Evolutionary conservation across 768 basidiomycete genomes (phyloP).

Genomic region (Amanita exitialis): DNA sequence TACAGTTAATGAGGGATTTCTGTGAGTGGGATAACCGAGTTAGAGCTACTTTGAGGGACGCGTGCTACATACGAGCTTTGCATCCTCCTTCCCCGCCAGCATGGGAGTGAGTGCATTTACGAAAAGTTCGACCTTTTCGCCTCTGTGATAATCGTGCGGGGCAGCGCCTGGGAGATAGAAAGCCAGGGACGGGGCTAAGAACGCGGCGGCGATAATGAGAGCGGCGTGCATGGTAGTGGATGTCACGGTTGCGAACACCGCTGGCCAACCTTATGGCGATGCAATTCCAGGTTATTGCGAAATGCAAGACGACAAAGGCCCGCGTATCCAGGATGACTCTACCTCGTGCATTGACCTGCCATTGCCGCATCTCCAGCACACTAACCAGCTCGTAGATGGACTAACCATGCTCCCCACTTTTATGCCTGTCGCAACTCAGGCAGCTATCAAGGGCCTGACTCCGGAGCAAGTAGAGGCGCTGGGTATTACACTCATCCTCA

Average conservation of each 20-base stretch:
- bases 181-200: constrained; percentile 29
- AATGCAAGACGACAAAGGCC: constrained; percentile 73
- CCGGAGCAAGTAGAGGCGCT: constrained; percentile 75
- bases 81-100: constrained; percentile 53
- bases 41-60: not conserved
- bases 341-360: constrained; percentile 43
- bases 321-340: constrained; percentile 81
- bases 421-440: constrained; percentile 92
- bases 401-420: constrained; percentile 80
- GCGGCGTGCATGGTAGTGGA: constrained; percentile 15
- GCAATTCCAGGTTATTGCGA: constrained; percentile 78
- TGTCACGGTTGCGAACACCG: not conserved
- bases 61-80: constrained; percentile 57
- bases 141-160: constrained; percentile 67
- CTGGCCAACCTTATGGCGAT: constrained; percentile 26
- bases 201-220: constrained; percentile 11
- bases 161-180: constrained; percentile 94
- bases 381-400: constrained; percentile 42
- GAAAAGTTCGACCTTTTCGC: constrained; percentile 69
- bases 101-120: constrained; percentile 90
- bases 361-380: constrained; percentile 4
- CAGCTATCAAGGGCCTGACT: constrained; percentile 86
- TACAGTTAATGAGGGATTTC: constrained; percentile 92
- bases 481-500: constrained; percentile 75
- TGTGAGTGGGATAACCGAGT: constrained; percentile 17